Evolutionary conservation across 2,329 filamentous ascomycete species (phyloP).

Genomic region (Penicillium sp.): DNA sequence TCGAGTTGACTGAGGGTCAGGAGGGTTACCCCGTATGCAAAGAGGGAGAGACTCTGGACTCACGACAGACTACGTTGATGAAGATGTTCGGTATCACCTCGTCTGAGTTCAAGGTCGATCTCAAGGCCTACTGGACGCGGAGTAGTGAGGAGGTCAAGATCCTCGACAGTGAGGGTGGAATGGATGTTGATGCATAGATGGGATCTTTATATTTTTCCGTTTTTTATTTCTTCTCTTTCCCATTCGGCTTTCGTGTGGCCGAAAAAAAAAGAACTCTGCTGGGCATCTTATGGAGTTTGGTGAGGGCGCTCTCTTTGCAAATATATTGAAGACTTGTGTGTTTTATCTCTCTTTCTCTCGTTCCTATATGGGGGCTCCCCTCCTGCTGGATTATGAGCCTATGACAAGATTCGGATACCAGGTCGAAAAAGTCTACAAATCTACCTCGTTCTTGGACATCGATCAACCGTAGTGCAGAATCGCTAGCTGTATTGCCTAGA

Average conservation of each 20-base stretch:
- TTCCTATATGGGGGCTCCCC: constrained; percentile 14
- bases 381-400: constrained; percentile 30
- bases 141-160: constrained; percentile 40
- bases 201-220: constrained; percentile 14
- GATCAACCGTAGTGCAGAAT: constrained; percentile 3
- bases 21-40: constrained; percentile 73
- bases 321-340: constrained; percentile 20
- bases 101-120: constrained; percentile 81
- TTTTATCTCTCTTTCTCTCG: constrained; percentile 17
- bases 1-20: constrained; percentile 52
- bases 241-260: constrained; percentile 14
- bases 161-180: constrained; percentile 34
- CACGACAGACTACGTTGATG: constrained; percentile 84
- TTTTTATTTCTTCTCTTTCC: constrained; percentile 16
- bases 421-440: constrained; percentile 22
- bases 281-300: constrained; percentile 39
- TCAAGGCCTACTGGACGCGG: constrained; percentile 63
- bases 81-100: constrained; percentile 91
- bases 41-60: constrained; percentile 81
- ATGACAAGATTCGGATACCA: constrained; percentile 32
- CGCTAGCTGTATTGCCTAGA: constrained; percentile 5
- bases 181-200: constrained; percentile 41
- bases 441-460: not conserved
- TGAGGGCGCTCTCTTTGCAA: constrained; percentile 29
- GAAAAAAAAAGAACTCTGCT: constrained; percentile 27